Base-by-base conservation (phyloP, 805 yeast species). In the Grigorovia humatica region DNA sequence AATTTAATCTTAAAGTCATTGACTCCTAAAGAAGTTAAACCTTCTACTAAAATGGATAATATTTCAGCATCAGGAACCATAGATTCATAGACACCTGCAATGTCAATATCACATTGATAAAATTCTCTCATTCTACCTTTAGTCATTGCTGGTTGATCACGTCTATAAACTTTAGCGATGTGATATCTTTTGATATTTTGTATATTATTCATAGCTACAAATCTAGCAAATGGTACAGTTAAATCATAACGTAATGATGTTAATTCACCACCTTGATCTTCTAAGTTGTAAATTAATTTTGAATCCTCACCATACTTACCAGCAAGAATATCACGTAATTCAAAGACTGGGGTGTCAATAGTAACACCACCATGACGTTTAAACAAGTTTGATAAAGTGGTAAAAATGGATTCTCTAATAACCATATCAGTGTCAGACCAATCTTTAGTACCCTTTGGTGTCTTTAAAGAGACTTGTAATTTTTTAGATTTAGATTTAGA, bases 91-190 rank as follows among this genome's bases (percentile, higher is more conserved):
- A 69, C 70, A 50, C 99, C 99, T 20, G 99, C 99, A 64, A 93
- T 76, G 70, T 93, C 99, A 62, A 93, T 87, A 73, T 93, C 99
- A 75, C 99, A 93, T 73, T 93, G 99, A 70, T 93, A 93, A 65
- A 93, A 93, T 71, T 93, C 99, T 79, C 99, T 86, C 99, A 93
- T 93, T 72, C 99, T 81, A 55, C 99, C 99, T 72, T 93, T 93
- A 49, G 98, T 91, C 99, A 93, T 93, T 9, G 99, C 99, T 5
- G 99, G 99, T 72, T 93, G 99, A 68, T 93, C 99, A 72, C 99
- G 85, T 74, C 99, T 83, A 73, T 93, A 93, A 51, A 93, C 99
- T 70, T 93, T 93, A 60, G 99, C 99, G 57, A 93, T 88, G 72
- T 93, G 99, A 68, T 82, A 93, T 66, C 99, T 79, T 73, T 93